Evolutionary conservation across 108 stramenopile species (phyloP).

Genomic region (Fragilariopsis cylindrus): DNA sequence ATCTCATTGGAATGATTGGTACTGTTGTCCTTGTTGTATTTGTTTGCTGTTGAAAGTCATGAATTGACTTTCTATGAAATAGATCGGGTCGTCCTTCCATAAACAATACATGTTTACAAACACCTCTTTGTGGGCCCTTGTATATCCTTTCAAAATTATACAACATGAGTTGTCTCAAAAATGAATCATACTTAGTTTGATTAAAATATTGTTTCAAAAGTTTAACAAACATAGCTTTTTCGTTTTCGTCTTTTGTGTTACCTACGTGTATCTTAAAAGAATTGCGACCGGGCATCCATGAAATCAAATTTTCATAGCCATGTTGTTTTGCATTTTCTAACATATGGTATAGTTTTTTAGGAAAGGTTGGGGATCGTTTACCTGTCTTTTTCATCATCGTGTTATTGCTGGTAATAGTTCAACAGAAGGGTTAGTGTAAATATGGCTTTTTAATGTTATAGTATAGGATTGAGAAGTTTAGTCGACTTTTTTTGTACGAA

Average conservation of each 20-base stretch:
- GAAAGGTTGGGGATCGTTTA: conserved; percentile 12
- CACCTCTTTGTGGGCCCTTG: conserved; percentile 59
- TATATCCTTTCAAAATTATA: conserved; percentile 46
- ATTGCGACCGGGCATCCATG: conserved; percentile 61
- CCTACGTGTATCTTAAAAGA: conserved; percentile 47
- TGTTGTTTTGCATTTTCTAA: conserved; percentile 23
- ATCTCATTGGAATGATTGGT: no score
- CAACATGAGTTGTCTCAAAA: conserved; percentile 54
- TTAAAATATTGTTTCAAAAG: conserved; percentile 65
- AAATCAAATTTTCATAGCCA: conserved; percentile 35
- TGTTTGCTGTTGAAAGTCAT: no score
- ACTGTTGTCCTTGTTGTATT: no score
- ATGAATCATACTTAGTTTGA: conserved; percentile 53
- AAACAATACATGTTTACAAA: conserved; percentile 67
- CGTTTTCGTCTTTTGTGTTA: conserved; percentile 48
- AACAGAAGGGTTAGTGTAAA: no score
- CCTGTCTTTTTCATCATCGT: no score
- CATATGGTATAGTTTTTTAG: conserved; percentile 25
- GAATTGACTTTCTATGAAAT: neutral
- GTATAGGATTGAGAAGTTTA: no score
- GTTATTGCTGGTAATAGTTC: no score
- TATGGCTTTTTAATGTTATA: no score
- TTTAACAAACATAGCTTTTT: conserved; percentile 50
- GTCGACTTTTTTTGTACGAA: no score
- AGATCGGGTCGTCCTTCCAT: conserved; percentile 45